phyloP scores from a whole-genome alignment of 2,329 filamentous ascomycete genomes.

The Verticillium albo-atrum region DNA sequence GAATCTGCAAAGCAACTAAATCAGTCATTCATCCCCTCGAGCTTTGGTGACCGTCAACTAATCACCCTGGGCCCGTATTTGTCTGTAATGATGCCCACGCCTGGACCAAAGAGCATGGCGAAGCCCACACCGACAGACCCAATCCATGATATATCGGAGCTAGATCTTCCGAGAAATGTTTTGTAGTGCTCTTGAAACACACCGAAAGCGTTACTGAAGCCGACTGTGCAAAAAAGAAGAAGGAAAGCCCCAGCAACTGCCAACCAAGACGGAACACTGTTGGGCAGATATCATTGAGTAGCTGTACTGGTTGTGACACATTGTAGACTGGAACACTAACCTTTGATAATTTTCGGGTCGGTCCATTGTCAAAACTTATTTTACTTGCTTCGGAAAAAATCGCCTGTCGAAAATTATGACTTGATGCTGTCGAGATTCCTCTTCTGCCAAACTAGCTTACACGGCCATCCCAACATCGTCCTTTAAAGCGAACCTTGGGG shows the following conservation, averaged over 20 bases:
- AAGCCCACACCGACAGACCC: conserved; percentile 51
- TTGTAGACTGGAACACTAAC: too few relatives aligned
- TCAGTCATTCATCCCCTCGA: background rate
- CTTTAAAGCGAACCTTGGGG: too few relatives aligned
- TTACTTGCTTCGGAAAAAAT: too few relatives aligned
- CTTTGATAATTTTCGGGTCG: background rate
- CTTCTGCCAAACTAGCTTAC: too few relatives aligned
- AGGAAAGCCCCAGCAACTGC: conserved; percentile 14
- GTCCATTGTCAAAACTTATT: too few relatives aligned
- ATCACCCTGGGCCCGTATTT: conserved; percentile 49
- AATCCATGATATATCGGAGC: conserved; percentile 59
- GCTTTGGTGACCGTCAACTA: background rate
- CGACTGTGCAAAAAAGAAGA: conserved; percentile 20
- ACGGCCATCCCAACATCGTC: too few relatives aligned
- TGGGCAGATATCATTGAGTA: too few relatives aligned
- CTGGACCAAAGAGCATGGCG: conserved; percentile 49
- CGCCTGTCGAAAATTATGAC: too few relatives aligned
- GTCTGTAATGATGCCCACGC: conserved; percentile 62
- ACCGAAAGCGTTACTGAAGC: conserved; percentile 31
- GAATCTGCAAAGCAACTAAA: background rate
- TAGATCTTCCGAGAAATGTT: conserved; percentile 37
- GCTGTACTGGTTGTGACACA: too few relatives aligned
- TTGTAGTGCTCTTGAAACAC: conserved; percentile 58
- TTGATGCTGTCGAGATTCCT: too few relatives aligned
- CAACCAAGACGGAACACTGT: conserved; percentile 13